Conservation (phyloP, 345 rosid genomes). For the Salix dunnii region DNA sequence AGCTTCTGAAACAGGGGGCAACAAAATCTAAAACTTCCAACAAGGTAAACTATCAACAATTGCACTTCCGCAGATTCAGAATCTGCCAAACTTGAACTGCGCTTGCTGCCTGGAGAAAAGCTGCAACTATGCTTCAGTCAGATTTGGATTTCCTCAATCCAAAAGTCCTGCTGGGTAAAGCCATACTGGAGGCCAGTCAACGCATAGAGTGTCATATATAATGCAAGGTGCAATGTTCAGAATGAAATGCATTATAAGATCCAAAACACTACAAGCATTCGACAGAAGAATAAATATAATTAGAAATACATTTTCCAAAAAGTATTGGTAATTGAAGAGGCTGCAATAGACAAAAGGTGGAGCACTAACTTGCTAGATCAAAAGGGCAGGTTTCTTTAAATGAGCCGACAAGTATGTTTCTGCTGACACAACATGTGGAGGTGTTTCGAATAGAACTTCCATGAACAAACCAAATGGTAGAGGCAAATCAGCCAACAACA, state of each 20-base stretch:
- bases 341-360: background rate
- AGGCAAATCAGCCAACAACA: background rate
- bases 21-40: background rate
- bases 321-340: background rate
- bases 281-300: background rate
- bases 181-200: background rate
- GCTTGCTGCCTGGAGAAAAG: background rate
- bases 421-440: background rate
- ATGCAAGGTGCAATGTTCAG: too few relatives aligned
- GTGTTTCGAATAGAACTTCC: background rate
- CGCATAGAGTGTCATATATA: background rate
- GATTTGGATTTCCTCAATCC: background rate
- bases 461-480: background rate
- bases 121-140: background rate
- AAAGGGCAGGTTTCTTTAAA: background rate
- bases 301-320: background rate
- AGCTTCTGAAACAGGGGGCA: background rate
- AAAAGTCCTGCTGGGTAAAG: background rate
- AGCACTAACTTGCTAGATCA: background rate
- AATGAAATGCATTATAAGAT: too few relatives aligned
- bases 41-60: background rate
- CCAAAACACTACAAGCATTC: background rate
- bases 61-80: background rate
- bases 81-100: background rate
- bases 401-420: background rate